These are phyloP conservation scores for Citrullus amarus DNA, from an alignment of 306 rosid genomes.

Conservation along the genomic window DNA sequence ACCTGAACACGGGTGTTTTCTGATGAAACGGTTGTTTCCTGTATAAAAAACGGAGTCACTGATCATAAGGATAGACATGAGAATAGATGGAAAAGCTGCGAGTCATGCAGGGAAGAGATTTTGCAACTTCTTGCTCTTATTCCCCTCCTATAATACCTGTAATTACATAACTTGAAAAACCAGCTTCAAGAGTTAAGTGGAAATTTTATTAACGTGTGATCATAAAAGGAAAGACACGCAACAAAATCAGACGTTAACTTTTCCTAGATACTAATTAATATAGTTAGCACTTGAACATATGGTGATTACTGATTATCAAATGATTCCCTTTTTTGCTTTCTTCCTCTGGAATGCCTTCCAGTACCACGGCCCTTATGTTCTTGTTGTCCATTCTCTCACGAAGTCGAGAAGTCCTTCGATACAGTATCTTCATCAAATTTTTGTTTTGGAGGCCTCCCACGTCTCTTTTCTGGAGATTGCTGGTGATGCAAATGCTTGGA, in stretches of 20 bases:
- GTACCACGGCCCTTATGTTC: not conserved
- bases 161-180: not conserved
- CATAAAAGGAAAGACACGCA: not conserved
- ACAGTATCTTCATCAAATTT: not conserved
- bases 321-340: not conserved
- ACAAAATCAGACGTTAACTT: not conserved
- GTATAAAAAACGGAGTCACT: constrained; percentile 29
- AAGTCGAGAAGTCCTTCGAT: not conserved
- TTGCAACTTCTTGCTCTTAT: not conserved
- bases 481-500: not conserved
- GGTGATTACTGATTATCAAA: not conserved
- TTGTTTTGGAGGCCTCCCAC: constrained; percentile 11
- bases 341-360: not conserved
- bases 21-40: constrained; percentile 25
- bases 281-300: not conserved
- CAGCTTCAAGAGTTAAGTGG: not conserved
- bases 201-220: not conserved
- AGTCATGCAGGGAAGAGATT: not conserved
- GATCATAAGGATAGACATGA: constrained; percentile 18
- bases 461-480: not conserved
- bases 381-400: not conserved
- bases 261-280: not conserved
- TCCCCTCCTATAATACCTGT: not conserved
- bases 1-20: constrained; percentile 12
- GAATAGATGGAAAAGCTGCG: not conserved